phyloP scores from a whole-genome alignment of 805 yeast genomes.

The Ogataea ganodermae region DNA sequence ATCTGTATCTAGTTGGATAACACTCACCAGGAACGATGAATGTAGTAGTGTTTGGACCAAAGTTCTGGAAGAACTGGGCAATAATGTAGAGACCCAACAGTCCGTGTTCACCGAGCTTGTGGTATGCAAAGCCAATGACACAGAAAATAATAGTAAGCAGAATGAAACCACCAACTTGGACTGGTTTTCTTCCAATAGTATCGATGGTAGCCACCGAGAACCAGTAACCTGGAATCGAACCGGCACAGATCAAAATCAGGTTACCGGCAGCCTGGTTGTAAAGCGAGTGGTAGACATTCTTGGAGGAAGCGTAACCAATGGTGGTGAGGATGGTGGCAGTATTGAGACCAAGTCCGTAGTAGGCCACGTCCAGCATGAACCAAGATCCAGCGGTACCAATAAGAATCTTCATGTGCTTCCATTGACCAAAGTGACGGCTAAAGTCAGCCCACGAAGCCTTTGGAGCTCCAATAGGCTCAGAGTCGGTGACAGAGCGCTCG shows the following conservation, averaged over 20 bases:
- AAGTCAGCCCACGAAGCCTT: conserved; percentile 82
- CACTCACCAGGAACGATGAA: conserved; percentile 89
- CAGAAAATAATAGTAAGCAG: conserved; percentile 73
- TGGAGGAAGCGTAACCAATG: conserved; percentile 78
- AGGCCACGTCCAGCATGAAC: conserved; percentile 89
- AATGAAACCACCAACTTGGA: conserved; percentile 76
- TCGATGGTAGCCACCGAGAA: conserved; percentile 77
- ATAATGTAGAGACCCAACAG: conserved; percentile 75
- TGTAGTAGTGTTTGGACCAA: conserved; percentile 92
- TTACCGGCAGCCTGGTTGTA: conserved; percentile 89
- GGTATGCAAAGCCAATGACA: conserved; percentile 81
- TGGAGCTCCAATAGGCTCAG: conserved; percentile 55
- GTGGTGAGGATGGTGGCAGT: conserved; percentile 76
- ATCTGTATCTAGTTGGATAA: conserved; percentile 94
- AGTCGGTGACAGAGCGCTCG: conserved; percentile 41
- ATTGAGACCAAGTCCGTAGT: conserved; percentile 85
- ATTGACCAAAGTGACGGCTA: conserved; percentile 70
- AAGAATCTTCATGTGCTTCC: conserved; percentile 84
- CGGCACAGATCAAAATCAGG: conserved; percentile 90
- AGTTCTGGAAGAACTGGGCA: conserved; percentile 85
- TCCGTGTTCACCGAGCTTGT: conserved; percentile 66
- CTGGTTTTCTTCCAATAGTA: conserved; percentile 78
- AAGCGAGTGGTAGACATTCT: conserved; percentile 67
- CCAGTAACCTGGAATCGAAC: conserved; percentile 96
- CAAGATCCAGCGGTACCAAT: conserved; percentile 90